Conservation (phyloP, 495 filamentous ascomycete genomes). For the Penicillium herquei region DNA sequence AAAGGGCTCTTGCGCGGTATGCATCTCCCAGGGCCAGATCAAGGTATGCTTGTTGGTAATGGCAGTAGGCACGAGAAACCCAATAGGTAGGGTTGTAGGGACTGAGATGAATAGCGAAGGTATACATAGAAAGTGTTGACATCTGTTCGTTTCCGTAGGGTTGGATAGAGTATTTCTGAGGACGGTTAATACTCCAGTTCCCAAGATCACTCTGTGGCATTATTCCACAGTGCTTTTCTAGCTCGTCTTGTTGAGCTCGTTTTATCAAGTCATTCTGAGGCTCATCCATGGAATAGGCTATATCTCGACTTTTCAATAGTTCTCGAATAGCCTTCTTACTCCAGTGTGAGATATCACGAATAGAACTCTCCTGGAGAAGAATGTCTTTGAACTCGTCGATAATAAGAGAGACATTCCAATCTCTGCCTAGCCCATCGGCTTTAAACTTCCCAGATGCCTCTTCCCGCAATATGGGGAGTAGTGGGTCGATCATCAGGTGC, state of each 20-base stretch:
- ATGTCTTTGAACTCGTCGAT: not conserved
- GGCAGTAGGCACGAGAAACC: slow-evolving; percentile 64
- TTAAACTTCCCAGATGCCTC: slow-evolving; percentile 2
- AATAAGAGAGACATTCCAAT: not conserved
- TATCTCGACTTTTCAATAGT: not conserved
- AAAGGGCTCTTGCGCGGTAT: slow-evolving; percentile 74
- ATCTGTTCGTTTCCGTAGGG: slow-evolving; percentile 8
- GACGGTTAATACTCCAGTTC: slow-evolving; percentile 23
- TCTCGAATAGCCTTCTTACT: not conserved
- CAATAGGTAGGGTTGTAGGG: slow-evolving; percentile 75
- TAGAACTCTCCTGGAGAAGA: not conserved
- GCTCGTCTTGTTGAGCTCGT: slow-evolving; percentile 5
- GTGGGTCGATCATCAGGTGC: slow-evolving; percentile 18
- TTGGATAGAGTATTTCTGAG: slow-evolving; percentile 12
- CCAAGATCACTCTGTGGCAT: slow-evolving; percentile 18
- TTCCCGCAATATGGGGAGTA: slow-evolving; percentile 6
- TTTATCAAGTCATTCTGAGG: not conserved
- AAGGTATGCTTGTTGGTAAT: slow-evolving; percentile 70
- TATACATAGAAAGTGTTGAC: slow-evolving; percentile 35
- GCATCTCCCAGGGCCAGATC: slow-evolving; percentile 82
- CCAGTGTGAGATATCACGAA: slow-evolving; percentile 4
- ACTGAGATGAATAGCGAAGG: slow-evolving; percentile 30
- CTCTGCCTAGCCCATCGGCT: not conserved
- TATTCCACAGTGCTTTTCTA: slow-evolving; percentile 11
- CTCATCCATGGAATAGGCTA: not conserved